A percentile compares a stretch with the other conserved stretches of the same genome.
phyloP scores from a whole-genome alignment of 2,329 filamentous ascomycete genomes.

The Macrophomina phaseolina region DNA sequence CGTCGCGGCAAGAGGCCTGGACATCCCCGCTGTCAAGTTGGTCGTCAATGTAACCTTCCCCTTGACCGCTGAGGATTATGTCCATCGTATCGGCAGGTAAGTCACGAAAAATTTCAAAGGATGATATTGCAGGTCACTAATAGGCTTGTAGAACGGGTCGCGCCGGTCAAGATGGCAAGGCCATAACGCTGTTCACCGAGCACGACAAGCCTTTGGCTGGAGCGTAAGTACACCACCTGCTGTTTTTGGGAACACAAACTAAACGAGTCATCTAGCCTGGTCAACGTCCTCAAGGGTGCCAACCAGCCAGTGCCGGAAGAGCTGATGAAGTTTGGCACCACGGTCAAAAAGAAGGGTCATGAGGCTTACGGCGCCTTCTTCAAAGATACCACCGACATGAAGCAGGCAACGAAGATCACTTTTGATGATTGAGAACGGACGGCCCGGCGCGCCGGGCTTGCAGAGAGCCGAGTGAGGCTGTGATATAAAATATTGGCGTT shows the following conservation, averaged over 20 bases:
- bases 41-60: constrained; percentile 97
- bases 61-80: constrained; percentile 94
- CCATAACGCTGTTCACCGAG: constrained; percentile 93
- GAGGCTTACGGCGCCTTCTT: constrained; percentile 94
- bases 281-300: constrained; percentile 94
- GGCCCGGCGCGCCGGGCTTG: background rate
- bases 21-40: constrained; percentile 93
- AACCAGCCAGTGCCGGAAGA: constrained; percentile 90
- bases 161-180: constrained; percentile 85
- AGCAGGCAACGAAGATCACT: constrained; percentile 88
- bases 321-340: constrained; percentile 93
- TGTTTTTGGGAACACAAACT: constrained; percentile 27
- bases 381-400: constrained; percentile 84
- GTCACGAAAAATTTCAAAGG: background rate
- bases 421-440: constrained; percentile 64
- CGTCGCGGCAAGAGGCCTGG: constrained; percentile 89
- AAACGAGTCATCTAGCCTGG: constrained; percentile 62
- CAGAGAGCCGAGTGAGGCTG: background rate
- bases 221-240: constrained; percentile 66
- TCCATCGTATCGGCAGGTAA: constrained; percentile 81
- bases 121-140: background rate
- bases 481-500: constrained; percentile 16
- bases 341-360: constrained; percentile 98
- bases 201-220: constrained; percentile 92
- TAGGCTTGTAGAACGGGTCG: constrained; percentile 73